Percentiles rank a stretch among this genome's conserved stretches.
Evolutionary conservation across 495 filamentous ascomycete species (phyloP).

Genomic region (Oidiodendron maius): DNA sequence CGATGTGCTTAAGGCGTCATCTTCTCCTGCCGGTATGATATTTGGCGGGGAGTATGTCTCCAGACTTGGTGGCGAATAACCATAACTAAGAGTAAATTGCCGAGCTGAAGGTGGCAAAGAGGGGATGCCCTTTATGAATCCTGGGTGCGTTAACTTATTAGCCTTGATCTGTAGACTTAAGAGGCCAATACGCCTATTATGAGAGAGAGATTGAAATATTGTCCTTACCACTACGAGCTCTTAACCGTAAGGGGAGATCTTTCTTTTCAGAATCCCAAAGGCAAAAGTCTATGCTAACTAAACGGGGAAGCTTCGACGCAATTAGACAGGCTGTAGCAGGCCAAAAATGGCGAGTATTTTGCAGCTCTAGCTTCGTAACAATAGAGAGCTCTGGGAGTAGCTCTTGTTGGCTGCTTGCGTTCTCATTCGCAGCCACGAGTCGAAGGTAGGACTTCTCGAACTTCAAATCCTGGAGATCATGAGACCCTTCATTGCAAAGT

Average conservation of each 20-base stretch:
- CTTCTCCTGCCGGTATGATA: background rate
- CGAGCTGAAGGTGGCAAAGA: constrained; percentile 3
- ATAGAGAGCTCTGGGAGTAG: too few species aligned
- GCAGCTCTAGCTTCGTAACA: too few species aligned
- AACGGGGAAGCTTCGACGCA: constrained; percentile 4
- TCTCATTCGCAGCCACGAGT: too few species aligned
- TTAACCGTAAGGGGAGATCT: constrained; percentile 4
- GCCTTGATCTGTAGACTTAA: too few species aligned
- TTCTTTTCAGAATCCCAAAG: constrained; percentile 9
- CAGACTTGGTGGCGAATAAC: background rate
- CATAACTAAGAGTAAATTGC: background rate
- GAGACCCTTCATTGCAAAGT: too few species aligned
- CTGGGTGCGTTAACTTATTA: background rate
- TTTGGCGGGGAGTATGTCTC: constrained; percentile 8
- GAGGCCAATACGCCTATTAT: too few species aligned
- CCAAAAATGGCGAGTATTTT: constrained; percentile 4
- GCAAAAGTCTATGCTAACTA: constrained; percentile 1
- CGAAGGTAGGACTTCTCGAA: too few species aligned
- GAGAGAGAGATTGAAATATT: too few species aligned
- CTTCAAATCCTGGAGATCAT: too few species aligned
- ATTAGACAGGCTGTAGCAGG: constrained; percentile 5
- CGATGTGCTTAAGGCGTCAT: constrained; percentile 3
- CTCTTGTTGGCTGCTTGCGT: too few species aligned
- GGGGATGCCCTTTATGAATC: constrained; percentile 5
- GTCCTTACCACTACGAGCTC: constrained; percentile 6